Evolutionary conservation across 768 basidiomycete genomes (phyloP), one percentile per base, ranked within the genome.

Genomic region (Mycena venus): DNA sequence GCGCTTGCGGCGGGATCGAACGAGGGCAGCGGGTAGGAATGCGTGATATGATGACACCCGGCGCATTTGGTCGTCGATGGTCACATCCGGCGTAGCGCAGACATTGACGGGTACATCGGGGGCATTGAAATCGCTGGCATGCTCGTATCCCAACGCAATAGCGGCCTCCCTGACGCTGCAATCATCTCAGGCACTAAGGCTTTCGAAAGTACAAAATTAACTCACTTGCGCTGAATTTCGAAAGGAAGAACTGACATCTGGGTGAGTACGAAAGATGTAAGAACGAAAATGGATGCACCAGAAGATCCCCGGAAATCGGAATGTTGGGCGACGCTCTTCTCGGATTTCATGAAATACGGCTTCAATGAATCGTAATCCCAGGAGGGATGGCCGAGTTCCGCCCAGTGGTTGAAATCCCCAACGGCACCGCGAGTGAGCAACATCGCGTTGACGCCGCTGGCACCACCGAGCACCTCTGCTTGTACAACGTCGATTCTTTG

Each of bases 41-140:
- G 78, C 78, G 27, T 67, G 27, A 42, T 62, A 75, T 0, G 79
- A 21, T 0, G 78, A 80, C 15, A 68, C 53, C 14, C 79, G 76
- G 21, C 56, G 65, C 21, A 56, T 17, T 1, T 60, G 60, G 1
- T 27, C 25, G 36, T 74, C 64, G 12, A 77, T 69, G 6, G 76
- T 40, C 0, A 6, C 59, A 40, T 74, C 70, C 14, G 72, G 21
- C 7, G 32, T 65, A 14, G 65, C 70, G 10, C 47, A 74, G 3
- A 31, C 64, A 21, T 68, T 61, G 9, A 65, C 65, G 3, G 70
- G 75, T 10, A 27, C 29, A 2, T 31, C 5, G 0, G 72, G 14
- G 8, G 47, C 4, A 15, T 73, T 73, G 3, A 62, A 14, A n/a
- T 68, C 38, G 1, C 5, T 14, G 34, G 66, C 64, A 21, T 60